Evolutionary conservation across 1,284 basidiomycete genomes (phyloP).

Genomic region (Lentinula novae-zelandiae): DNA sequence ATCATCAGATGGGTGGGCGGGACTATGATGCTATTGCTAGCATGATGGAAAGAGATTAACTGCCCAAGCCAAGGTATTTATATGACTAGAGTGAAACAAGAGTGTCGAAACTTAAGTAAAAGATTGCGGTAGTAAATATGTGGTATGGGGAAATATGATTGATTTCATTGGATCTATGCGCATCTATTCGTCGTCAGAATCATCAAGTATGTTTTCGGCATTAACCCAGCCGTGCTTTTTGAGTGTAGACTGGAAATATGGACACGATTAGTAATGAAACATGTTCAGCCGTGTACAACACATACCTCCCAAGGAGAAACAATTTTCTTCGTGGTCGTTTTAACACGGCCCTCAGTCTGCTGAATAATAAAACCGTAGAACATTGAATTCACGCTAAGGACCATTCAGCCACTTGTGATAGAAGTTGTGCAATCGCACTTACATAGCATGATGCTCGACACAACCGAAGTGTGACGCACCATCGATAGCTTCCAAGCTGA

Average conservation of each 20-base stretch:
- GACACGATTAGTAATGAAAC: too few species aligned
- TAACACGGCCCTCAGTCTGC: neutral
- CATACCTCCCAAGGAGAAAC: slow-evolving; percentile 13
- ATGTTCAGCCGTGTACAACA: neutral
- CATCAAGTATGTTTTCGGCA: neutral
- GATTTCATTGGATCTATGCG: too few species aligned
- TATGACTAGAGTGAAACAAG: too few species aligned
- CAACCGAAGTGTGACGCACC: slow-evolving; percentile 13
- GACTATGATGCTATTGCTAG: too few species aligned
- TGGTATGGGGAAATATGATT: too few species aligned
- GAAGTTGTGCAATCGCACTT: neutral
- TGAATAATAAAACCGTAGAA: slow-evolving; percentile 8
- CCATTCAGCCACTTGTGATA: neutral
- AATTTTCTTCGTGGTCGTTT: neutral
- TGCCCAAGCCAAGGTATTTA: too few species aligned
- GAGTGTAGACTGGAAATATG: neutral
- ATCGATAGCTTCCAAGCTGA: neutral
- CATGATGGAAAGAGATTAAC: too few species aligned
- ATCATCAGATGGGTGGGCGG: too few species aligned
- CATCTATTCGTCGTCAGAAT: neutral
- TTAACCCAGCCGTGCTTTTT: slow-evolving; percentile 1
- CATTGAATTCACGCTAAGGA: slow-evolving; percentile 9
- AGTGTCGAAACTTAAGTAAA: too few species aligned
- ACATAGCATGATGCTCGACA: neutral
- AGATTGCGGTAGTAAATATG: too few species aligned